Evolutionary conservation across 2,329 filamentous ascomycete genomes (phyloP).

Genomic region (Fonsecaea monophora): DNA sequence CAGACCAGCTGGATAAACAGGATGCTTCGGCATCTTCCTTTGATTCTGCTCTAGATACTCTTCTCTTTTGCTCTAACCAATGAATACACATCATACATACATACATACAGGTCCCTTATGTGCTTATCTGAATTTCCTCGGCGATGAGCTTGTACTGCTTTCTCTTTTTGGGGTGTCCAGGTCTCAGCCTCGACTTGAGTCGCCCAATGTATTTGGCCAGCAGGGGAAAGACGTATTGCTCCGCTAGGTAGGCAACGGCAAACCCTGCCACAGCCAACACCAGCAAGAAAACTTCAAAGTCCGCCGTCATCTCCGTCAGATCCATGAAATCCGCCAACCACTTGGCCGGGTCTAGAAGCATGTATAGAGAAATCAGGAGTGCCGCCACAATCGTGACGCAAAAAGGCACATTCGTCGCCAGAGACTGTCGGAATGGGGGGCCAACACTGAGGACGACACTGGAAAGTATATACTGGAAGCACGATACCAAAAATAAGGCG

Average conservation of each 20-base stretch:
- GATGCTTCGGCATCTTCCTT: not conserved
- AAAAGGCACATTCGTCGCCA: slow-evolving; percentile 84
- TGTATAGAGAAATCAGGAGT: slow-evolving; percentile 73
- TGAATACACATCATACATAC: slow-evolving; percentile 20
- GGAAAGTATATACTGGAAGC: slow-evolving; percentile 92
- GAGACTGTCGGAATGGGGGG: slow-evolving; percentile 82
- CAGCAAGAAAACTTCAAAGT: slow-evolving; percentile 77
- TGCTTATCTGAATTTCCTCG: slow-evolving; percentile 61
- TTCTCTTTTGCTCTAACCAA: not conserved
- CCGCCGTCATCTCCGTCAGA: slow-evolving; percentile 74
- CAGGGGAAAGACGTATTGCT: slow-evolving; percentile 72
- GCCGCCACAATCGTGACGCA: slow-evolving; percentile 75
- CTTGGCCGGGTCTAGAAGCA: slow-evolving; percentile 76
- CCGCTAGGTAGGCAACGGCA: slow-evolving; percentile 70
- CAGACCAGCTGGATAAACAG: not conserved
- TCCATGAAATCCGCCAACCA: slow-evolving; percentile 81
- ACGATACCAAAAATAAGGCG: slow-evolving; percentile 84
- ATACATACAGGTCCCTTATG: slow-evolving; percentile 42
- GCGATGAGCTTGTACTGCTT: slow-evolving; percentile 86
- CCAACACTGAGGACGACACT: slow-evolving; percentile 92
- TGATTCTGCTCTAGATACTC: not conserved
- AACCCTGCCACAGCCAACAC: slow-evolving; percentile 74
- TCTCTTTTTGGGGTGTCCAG: slow-evolving; percentile 71
- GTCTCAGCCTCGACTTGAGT: slow-evolving; percentile 63
- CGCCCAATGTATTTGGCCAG: slow-evolving; percentile 72